Conservation (phyloP, 1,284 basidiomycete species). For the Puccinia hordei region DNA sequence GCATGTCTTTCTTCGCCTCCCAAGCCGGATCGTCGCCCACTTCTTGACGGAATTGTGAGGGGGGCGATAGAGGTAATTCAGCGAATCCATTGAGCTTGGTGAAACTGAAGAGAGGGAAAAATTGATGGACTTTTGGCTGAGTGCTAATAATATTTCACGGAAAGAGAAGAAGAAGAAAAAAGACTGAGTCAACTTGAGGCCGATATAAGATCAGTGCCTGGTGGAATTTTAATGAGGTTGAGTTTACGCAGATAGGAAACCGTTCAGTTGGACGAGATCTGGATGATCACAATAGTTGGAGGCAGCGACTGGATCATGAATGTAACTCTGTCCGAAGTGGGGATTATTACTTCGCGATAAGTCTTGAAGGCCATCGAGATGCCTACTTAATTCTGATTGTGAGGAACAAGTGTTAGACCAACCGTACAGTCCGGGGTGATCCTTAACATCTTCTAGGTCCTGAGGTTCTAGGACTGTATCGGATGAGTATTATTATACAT, state of each 20-base stretch:
- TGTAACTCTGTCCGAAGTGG: slow-evolving; percentile 23
- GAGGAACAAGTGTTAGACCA: slow-evolving; percentile 40
- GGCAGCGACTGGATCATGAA: slow-evolving; percentile 33
- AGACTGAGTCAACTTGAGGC: neutral
- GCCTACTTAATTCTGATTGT: slow-evolving; percentile 25
- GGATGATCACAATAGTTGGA: slow-evolving; percentile 47
- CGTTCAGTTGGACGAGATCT: slow-evolving; percentile 14
- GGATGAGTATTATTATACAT: neutral
- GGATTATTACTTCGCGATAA: neutral
- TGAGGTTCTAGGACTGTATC: slow-evolving; percentile 5
- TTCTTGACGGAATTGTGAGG: slow-evolving; percentile 13
- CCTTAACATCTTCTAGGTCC: slow-evolving; percentile 5
- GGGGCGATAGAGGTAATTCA: slow-evolving; percentile 33
- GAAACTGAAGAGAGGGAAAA: slow-evolving; percentile 43
- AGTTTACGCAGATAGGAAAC: slow-evolving; percentile 37
- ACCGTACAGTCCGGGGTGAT: slow-evolving; percentile 27
- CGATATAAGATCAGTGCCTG: no score
- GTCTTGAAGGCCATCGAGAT: slow-evolving; percentile 38
- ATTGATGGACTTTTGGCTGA: slow-evolving; percentile 37
- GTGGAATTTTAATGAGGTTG: neutral
- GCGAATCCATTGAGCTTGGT: slow-evolving; percentile 41
- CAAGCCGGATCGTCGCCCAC: slow-evolving; percentile 61
- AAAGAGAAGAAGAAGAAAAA: neutral
- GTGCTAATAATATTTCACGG: slow-evolving; percentile 1
- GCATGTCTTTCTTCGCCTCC: slow-evolving; percentile 61